phyloP scores from a whole-genome alignment of 2,329 filamentous ascomycete species.

The Aureobasidium sp. region DNA sequence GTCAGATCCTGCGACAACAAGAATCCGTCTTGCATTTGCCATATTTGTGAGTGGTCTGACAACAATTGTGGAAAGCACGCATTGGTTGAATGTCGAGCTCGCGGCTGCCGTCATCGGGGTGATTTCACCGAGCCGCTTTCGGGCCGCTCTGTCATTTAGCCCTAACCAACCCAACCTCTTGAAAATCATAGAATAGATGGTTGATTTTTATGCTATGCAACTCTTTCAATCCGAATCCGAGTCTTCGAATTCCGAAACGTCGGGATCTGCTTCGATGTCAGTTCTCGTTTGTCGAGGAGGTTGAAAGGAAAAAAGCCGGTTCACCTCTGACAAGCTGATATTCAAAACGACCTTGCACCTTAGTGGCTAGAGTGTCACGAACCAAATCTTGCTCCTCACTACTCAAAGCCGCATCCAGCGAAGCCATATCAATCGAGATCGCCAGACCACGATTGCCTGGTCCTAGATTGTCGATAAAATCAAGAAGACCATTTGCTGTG shows the following conservation, averaged over 20 bases:
- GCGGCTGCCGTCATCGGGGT: neutral
- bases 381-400: conserved; percentile 35
- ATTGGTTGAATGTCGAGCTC: conserved; percentile 8
- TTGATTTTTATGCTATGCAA: neutral
- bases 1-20: conserved; percentile 84
- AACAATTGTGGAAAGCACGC: conserved; percentile 8
- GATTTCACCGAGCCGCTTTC: conserved; percentile 1
- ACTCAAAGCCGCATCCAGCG: conserved; percentile 34
- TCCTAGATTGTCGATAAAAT: conserved; percentile 36
- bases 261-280: conserved; percentile 32
- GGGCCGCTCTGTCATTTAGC: conserved; percentile 3
- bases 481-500: conserved; percentile 44
- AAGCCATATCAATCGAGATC: conserved; percentile 40
- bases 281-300: neutral
- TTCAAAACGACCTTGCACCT: conserved; percentile 38
- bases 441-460: conserved; percentile 37
- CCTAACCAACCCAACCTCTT: neutral
- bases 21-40: conserved; percentile 46
- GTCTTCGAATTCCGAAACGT: conserved; percentile 38
- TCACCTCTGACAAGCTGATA: conserved; percentile 40
- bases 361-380: conserved; percentile 32
- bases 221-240: conserved; percentile 37
- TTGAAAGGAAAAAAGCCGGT: neutral
- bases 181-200: neutral
- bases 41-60: conserved; percentile 19